Evolutionary conservation across 208 protist genomes (phyloP), one percentile per base, ranked within the genome.

Genomic region (Porcisia hertigi): DNA sequence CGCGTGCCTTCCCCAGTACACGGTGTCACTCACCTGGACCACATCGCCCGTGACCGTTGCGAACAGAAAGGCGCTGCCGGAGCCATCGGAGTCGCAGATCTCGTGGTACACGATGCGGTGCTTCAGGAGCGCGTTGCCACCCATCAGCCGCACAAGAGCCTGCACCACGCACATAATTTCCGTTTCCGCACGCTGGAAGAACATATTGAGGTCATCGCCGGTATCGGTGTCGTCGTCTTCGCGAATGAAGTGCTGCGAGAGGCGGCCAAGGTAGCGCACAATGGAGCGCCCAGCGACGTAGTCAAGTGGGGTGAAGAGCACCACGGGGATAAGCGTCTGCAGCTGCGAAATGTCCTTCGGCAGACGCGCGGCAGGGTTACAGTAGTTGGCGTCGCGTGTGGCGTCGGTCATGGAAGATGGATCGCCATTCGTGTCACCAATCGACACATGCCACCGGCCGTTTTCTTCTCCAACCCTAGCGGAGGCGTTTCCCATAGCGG

Each of bases 241-340:
- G n/a, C 95, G 94, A 59, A 98, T 91, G 75, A 97, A 95, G 84
- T 97, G 96, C 73, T 97, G 93, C 7, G 92, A 97, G 75, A 98
- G 88, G 39, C 88, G 87, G 39, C 94, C 94, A 12, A 98, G 74
- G 76, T 97, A 96, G 23, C 91, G 88, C 71, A 90, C 87, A 59
- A 97, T 92, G n/a, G 78, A 85, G 57, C 86, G 81, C 20, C 94
- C 92, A 6, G 94, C 83, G 5, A 98, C 82, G 79, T 89, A 97
- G 76, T 94, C 92, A 18, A 95, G 73, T 20, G 94, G 87, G 36
- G 93, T 97, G 65, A 92, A 84, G 58, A 91, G 73, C 1, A 96
- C 89, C 18, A 74, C 75, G 0, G 88, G 73, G 62, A 86, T 80
- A 45, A 77, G 75, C 49, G 73, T 64, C 47, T 74, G 62, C 12